Evolutionary conservation across 2,329 filamentous ascomycete genomes (phyloP).

Genomic region (Microsporum audouinii): DNA sequence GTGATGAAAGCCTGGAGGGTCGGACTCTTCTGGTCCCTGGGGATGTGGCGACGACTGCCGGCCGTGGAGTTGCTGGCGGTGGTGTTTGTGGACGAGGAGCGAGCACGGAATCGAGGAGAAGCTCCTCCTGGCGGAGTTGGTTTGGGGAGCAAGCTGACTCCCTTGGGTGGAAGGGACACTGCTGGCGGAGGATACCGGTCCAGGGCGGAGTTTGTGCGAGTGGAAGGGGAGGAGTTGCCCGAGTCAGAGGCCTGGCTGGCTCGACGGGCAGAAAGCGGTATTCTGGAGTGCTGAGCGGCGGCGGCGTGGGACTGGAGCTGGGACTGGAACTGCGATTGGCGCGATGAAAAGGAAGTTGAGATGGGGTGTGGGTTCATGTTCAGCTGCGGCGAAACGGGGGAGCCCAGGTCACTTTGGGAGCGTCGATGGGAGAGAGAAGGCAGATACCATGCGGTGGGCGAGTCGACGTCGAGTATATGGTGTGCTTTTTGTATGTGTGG

Average conservation of each 20-base stretch:
- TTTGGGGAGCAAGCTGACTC: conserved; percentile 32
- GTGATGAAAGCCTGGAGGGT: conserved; percentile 65
- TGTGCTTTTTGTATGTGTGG: background rate
- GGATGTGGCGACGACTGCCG: conserved; percentile 16
- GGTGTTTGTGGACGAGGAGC: conserved; percentile 6
- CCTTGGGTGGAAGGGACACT: conserved; percentile 29
- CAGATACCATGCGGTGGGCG: conserved; percentile 6
- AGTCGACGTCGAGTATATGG: background rate
- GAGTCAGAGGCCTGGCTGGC: conserved; percentile 31
- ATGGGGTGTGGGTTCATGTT: conserved; percentile 16
- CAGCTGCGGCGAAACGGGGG: conserved; percentile 22
- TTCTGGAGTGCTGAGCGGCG: conserved; percentile 29
- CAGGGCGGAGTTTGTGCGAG: conserved; percentile 24
- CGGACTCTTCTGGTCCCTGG: conserved; percentile 40
- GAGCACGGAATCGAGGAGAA: background rate
- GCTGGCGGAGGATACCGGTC: conserved; percentile 20
- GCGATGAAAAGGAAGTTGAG: background rate
- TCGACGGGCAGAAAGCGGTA: conserved; percentile 35
- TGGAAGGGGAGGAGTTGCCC: conserved; percentile 28
- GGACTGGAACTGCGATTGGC: background rate
- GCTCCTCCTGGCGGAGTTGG: conserved; percentile 21
- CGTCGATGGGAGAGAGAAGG: conserved; percentile 25
- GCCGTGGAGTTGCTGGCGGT: background rate
- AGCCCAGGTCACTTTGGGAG: conserved; percentile 48
- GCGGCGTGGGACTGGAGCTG: conserved; percentile 1